Evolutionary conservation across 225 moss, liverwort and hornwort species (phyloP).

Genomic region (Bryum argenteum): DNA sequence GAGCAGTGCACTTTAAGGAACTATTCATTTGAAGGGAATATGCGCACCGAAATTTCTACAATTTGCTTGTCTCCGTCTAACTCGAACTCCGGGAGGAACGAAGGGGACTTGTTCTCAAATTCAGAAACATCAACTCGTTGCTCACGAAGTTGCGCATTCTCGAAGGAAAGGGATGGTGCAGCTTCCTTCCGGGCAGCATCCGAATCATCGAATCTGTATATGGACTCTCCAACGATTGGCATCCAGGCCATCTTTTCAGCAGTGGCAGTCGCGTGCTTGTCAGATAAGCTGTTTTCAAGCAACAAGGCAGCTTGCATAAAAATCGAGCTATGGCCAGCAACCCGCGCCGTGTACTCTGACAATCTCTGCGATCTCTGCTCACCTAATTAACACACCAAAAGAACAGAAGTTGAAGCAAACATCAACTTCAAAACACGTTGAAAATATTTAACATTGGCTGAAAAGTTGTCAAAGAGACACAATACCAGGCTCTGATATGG

Average conservation of each 20-base stretch:
- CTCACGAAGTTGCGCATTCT: constrained; percentile 54
- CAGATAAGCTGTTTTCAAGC: constrained; percentile 43
- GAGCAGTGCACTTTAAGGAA: too few species aligned
- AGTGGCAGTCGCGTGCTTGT: constrained; percentile 30
- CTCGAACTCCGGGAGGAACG: constrained; percentile 55
- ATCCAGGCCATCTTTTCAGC: constrained; percentile 59
- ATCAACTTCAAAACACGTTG: background rate
- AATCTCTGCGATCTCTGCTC: constrained; percentile 26
- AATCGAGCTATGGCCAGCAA: constrained; percentile 38
- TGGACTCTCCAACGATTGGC: constrained; percentile 66
- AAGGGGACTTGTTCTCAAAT: constrained; percentile 39
- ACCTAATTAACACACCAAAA: constrained; percentile 36
- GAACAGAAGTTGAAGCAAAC: constrained; percentile 16
- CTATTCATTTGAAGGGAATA: background rate
- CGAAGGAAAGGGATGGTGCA: constrained; percentile 60
- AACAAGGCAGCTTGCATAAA: constrained; percentile 37
- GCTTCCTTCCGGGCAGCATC: constrained; percentile 54
- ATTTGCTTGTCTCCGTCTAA: constrained; percentile 64
- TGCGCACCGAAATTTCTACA: constrained; percentile 56
- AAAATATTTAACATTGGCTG: background rate
- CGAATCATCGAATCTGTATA: constrained; percentile 83
- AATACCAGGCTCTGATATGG: constrained; percentile 23
- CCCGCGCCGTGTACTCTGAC: constrained; percentile 36
- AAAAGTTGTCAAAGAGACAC: background rate
- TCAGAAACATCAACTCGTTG: constrained; percentile 22